Evolutionary conservation across 2,329 filamentous ascomycete genomes (phyloP), one percentile per base, ranked within the genome.

Genomic region (Cladosporium velox): DNA sequence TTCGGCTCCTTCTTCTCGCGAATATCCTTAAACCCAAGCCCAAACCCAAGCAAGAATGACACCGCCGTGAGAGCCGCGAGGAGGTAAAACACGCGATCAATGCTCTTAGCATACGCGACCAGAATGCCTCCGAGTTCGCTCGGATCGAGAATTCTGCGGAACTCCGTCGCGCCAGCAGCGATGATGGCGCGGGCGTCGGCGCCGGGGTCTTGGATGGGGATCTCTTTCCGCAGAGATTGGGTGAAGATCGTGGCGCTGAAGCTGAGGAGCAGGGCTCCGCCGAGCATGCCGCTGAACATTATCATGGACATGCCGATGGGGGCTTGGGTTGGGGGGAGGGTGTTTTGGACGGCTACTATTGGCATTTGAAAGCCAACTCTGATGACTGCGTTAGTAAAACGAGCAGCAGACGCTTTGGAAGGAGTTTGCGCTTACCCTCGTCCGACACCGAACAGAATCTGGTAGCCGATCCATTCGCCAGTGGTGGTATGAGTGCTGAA

Each of bases 381-480:
- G 15, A 3, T 18, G 12, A 28, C 26, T 26, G 3, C 3, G 11
- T 51, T 24, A 51, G 47, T 26, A 28, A 24, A 4, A 51, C 21
- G 3, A 4, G 47, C n/a, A 51, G 10, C 4, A 15, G 14, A 14
- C 47, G 4, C 21, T 51, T 51, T 7, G 47, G n/a, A 28, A 15
- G 14, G 7, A 11, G 12, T 38, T 34, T 14, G 15, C 15, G n/a
- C 54, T 21, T 38, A 67, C 32, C 57, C 55, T 58, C 78, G 80
- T 6, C 83, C 83, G 1, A 83, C 68, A 2, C 84, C 85, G 1
- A 76, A 71, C 1, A 86, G 61, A 14, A 86, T 77, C 74, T 86
- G 84, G 70, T 83, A 86, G 6, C 83, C 84, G 47, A 85, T 82
- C 84, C 84, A 86, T 44, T 78, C 77, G n/a, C 76, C 52, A 1